Base-by-base conservation (phyloP, 2,329 filamentous ascomycete genomes). In the Fusarium concolor region DNA sequence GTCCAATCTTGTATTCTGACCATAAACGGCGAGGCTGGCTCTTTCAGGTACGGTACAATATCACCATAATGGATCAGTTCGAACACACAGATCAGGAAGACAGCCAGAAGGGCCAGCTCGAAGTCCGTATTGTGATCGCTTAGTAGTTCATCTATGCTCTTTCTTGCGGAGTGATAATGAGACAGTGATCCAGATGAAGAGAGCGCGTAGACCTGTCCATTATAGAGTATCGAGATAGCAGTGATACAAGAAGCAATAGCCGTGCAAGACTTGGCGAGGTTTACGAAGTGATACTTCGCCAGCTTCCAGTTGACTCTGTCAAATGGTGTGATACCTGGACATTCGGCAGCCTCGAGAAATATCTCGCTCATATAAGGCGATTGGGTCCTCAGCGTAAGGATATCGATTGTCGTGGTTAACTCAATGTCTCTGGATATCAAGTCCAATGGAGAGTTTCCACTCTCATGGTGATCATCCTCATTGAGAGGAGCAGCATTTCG, bases 101-200 rank as follows among this genome's bases (percentile, higher is more conserved):
- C 28, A 0, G 50, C 28, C 5, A 20, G 28, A 3, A 53, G 5
- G 1, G 3, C 6, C 10, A 20, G 2, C 0, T 26, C 39, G 18
- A 53, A 46, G 3, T 46, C 39, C 2, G 5, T 5, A 1, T 33
- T 15, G 2, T 8, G 9, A n/a, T 28, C 50, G 4, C 3, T 24
- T 4, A 46, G 5, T 1, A 53, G 3, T 1, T 53, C 38, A 12
- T 53, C 20, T 0, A 46, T 2, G 11, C n/a, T 28, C 5, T 5
- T 28, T 2, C 1, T 53, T 6, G 50, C 10, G 0, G 50, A 26
- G 1, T 53, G n/a, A 26, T 53, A 53, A 14, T 14, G 28, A 10
- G 20, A 46, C 2, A 35, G 28, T 5, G 50, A 35, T 1, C 44
- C 39, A 3, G 39, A 28, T 2, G 41, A 20, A 0, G 50, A 53